Percentiles rank a stretch among this genome's conserved stretches.
These are phyloP conservation scores for Aspergillus unguis DNA, from an alignment of 2,329 filamentous ascomycete genomes.

Conservation along the genomic window DNA sequence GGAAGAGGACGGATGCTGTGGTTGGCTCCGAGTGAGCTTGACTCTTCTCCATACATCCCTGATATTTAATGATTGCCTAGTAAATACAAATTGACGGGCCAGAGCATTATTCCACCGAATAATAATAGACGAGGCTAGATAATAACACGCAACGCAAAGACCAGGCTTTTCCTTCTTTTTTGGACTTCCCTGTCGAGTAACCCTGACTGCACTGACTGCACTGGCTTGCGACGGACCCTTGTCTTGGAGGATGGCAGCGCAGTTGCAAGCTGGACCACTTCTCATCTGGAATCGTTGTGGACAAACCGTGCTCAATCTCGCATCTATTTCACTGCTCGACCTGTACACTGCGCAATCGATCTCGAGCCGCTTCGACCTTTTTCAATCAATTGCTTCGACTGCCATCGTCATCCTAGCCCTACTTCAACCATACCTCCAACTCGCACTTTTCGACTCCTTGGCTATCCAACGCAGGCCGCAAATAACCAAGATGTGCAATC, in stretches of 20 bases:
- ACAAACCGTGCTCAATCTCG: neutral
- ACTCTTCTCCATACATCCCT: slow-evolving; percentile 6
- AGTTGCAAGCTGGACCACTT: slow-evolving; percentile 17
- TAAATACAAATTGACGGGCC: neutral
- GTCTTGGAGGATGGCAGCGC: slow-evolving; percentile 16
- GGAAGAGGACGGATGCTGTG: neutral
- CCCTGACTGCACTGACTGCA: slow-evolving; percentile 10
- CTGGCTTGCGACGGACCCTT: slow-evolving; percentile 24
- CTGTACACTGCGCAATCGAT: neutral
- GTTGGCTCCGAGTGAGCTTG: slow-evolving; percentile 4
- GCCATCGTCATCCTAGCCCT: neutral
- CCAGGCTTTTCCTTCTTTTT: slow-evolving; percentile 2
- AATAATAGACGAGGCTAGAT: slow-evolving; percentile 2
- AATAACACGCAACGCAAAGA: slow-evolving; percentile 8
- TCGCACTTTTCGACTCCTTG: neutral
- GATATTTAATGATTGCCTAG: slow-evolving; percentile 2
- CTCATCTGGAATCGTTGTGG: slow-evolving; percentile 10
- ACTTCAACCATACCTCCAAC: neutral
- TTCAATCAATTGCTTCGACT: no score
- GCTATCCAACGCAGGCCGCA: slow-evolving; percentile 11
- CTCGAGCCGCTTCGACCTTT: no score
- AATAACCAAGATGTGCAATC: slow-evolving; percentile 51
- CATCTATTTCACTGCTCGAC: slow-evolving; percentile 15
- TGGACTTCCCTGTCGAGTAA: slow-evolving; percentile 16
- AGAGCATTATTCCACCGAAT: neutral